phyloP scores from a whole-genome alignment of 2,329 filamentous ascomycete species.

The Hymenoscyphus linearis region DNA sequence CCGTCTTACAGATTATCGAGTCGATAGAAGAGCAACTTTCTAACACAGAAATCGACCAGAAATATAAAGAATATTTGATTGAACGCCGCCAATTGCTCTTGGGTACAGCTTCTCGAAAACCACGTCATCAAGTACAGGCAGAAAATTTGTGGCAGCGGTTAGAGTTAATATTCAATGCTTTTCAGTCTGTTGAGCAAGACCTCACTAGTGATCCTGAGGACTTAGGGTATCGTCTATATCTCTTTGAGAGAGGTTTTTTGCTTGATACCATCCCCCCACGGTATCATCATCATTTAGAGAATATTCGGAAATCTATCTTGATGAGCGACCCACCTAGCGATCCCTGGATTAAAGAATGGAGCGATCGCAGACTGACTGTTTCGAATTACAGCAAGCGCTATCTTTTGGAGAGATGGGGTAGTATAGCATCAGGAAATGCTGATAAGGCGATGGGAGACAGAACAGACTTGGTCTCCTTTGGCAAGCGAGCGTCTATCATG shows the following conservation, averaged over 20 bases:
- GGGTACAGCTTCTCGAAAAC: background rate
- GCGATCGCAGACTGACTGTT: background rate
- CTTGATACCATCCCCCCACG: background rate
- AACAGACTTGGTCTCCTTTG: background rate
- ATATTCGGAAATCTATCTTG: background rate
- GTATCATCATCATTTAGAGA: background rate
- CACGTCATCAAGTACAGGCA: background rate
- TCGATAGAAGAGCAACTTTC: background rate
- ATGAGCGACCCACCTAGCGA: background rate
- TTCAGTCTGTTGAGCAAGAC: background rate
- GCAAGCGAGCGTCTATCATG: background rate
- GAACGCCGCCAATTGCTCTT: background rate
- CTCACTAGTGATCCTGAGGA: background rate
- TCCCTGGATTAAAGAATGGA: conserved; percentile 1
- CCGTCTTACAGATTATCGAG: background rate
- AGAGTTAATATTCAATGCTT: background rate
- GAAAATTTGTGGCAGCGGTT: background rate
- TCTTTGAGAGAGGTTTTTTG: background rate
- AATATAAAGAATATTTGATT: background rate
- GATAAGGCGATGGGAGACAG: background rate
- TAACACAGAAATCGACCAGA: background rate
- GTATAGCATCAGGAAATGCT: background rate
- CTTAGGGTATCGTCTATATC: background rate
- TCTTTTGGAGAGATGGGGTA: background rate
- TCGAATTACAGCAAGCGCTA: background rate